These are phyloP conservation scores for Quercus parvula DNA, from an alignment of 306 rosid species.

Conservation along the genomic window DNA sequence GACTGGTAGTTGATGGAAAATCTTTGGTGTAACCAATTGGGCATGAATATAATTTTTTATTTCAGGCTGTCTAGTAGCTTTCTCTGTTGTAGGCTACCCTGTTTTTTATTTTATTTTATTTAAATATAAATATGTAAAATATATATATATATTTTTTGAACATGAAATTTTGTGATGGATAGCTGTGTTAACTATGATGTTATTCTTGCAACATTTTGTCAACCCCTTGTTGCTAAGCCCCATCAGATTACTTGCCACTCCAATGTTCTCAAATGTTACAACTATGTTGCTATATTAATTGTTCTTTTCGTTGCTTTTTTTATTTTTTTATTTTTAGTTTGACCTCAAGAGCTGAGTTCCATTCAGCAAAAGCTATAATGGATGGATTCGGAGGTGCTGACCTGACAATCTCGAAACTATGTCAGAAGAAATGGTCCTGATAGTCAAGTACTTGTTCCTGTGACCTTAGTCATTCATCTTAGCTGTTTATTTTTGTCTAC, in stretches of 20 bases:
- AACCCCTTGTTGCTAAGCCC: neutral
- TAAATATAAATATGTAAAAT: neutral
- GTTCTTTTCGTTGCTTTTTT: neutral
- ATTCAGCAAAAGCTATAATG: slow-evolving; percentile 66
- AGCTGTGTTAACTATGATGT: neutral
- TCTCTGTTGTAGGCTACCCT: neutral
- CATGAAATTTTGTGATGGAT: neutral
- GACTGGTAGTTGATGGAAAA: neutral
- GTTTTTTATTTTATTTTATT: neutral
- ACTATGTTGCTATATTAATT: neutral
- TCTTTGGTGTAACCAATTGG: neutral
- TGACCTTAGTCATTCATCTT: neutral
- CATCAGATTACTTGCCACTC: neutral
- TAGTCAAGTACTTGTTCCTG: neutral
- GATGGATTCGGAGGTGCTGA: slow-evolving; percentile 94
- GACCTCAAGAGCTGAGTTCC: slow-evolving; percentile 96
- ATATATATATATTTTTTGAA: neutral
- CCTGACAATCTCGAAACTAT: slow-evolving; percentile 61
- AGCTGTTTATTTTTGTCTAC: neutral
- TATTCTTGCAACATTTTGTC: neutral
- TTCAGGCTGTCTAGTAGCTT: neutral
- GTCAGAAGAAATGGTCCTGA: slow-evolving; percentile 39
- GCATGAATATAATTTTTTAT: neutral
- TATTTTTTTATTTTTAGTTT: slow-evolving; percentile 33
- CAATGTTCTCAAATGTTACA: neutral